Evolutionary conservation across 2,329 filamentous ascomycete species (phyloP), one percentile per base, ranked within the genome.

Genomic region (Alternaria panax): DNA sequence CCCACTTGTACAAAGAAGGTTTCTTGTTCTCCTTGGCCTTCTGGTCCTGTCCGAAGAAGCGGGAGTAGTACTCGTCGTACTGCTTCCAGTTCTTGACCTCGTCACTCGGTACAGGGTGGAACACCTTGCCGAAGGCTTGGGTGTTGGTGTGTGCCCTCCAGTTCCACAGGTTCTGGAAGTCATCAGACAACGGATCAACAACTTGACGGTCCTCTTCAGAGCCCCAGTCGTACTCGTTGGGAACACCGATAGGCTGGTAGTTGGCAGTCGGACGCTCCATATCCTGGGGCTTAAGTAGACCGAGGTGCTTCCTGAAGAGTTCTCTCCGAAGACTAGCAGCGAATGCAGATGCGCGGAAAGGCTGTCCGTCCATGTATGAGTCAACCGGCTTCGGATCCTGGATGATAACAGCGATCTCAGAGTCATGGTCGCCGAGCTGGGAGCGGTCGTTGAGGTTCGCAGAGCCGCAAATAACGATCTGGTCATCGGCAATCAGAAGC

Each of bases 251-350:
- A 0, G 86, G 86, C 62, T 85, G 80, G 66, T 80, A 88, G 73
- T 88, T 88, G 25, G 81, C 78, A 51, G 87, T 80, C 12, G 84
- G 85, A 7, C 75, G 80, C 56, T 92, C 86, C 59, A 90, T 83
- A 18, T 88, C 82, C 74, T 97, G 92, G 0, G 91, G 85, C 4
- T 86, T 89, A 9, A 97, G 83, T 8, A 97, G 84, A 42, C 94
- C 94, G 2, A 97, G 86, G 75, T 97, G 94, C 81, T 97, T 96
- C 67, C 93, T 88, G 87, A 92, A 97, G 63, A 97, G 87, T 75
- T 93, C 88, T 34, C 93, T 87, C 22, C 94, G 90, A 11, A 97
- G 88, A 1, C 90, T 92, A 5, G 92, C 83, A 1, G 93, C 93
- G 72, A 94, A 93, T 57, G 86, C 85, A 8, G 88, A 89, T 7